Base-by-base conservation (phyloP, 1,284 basidiomycete genomes). In the Naganishia sp. region DNA sequence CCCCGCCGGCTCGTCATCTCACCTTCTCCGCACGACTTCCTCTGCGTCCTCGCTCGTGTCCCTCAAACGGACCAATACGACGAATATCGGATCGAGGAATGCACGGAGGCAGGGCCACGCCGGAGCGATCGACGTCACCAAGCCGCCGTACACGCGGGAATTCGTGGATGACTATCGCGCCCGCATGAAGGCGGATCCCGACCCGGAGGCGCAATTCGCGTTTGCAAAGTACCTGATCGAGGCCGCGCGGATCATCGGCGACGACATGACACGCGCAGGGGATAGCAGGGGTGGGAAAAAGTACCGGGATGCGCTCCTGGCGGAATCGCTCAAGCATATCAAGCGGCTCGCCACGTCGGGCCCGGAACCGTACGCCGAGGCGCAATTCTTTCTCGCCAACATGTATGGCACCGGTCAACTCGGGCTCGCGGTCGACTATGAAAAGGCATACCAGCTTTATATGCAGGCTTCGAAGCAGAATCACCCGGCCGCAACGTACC, bases 361-460 rank as follows among this genome's bases (percentile, higher is more conserved):
- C 9, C 7, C 57, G 1, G 78, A 76, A 31, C 77, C 78, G 65
- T 96, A 92, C 78, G 87, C 92, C 64, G 95, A 99, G 74, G 95
- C 96, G n/a, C 96, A 99, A 77, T 99, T 98, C 81, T 99, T 97
- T 84, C 84, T 99, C 52, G 96, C 95, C 55, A 98, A 98, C 75
- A 94, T 95, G 77, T 90, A 96, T 75, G 95, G 95, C 11, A 97
- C 94, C 1, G 96, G 96, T 18, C 89, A 90, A 72, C 84, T 99
- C 25, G 95, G 96, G 10, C 82, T 99, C 15, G 90, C 90, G 73
- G 93, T 98, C 64, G 96, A 99, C 79, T 94, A 98, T 79, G 94
- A 98, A 75, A 90, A 93, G 74, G 95, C 95, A 0, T 99, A 98
- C 79, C 93, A 96, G 78, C 84, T 99, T n/a, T 99, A 98, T 75